phyloP scores from a whole-genome alignment of 2,329 filamentous ascomycete species.

The Metarhizium brunneum region DNA sequence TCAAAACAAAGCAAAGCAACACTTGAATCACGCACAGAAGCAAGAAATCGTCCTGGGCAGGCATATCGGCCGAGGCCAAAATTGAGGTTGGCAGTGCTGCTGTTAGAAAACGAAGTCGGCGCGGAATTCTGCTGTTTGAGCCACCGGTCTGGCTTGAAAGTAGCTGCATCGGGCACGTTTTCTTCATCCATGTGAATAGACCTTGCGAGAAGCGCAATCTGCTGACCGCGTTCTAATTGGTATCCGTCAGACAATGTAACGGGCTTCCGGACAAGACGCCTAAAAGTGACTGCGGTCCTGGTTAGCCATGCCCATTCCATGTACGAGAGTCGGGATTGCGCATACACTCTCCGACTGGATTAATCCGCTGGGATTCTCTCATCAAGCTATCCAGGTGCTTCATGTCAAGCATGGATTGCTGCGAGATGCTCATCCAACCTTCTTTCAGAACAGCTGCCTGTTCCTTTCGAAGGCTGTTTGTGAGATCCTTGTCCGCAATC shows the following conservation, averaged over 20 bases:
- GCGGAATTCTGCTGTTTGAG: background rate
- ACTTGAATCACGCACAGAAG: conserved; percentile 4
- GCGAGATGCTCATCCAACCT: conserved; percentile 6
- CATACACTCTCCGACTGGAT: conserved; percentile 11
- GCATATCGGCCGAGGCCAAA: conserved; percentile 12
- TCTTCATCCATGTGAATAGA: conserved; percentile 6
- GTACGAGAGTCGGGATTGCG: background rate
- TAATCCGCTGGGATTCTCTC: conserved; percentile 12
- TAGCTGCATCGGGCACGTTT: conserved; percentile 3
- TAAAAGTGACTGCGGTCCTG: conserved; percentile 7
- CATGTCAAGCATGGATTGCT: conserved; percentile 12
- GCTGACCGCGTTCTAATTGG: conserved; percentile 6
- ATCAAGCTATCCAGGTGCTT: conserved; percentile 13
- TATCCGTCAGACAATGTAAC: conserved; percentile 9
- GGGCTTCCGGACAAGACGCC: conserved; percentile 7
- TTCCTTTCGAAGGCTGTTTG: conserved; percentile 2
- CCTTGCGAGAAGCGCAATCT: conserved; percentile 8
- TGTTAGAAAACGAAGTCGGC: conserved; percentile 7
- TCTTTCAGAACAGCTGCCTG: conserved; percentile 4
- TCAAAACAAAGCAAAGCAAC: background rate
- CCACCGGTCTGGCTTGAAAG: conserved; percentile 7
- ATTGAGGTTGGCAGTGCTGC: conserved; percentile 9
- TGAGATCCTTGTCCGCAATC: conserved; percentile 1
- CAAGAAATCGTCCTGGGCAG: conserved; percentile 12
- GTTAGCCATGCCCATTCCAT: background rate